These are phyloP conservation scores for Chrysosporium keratinophilum DNA, from an alignment of 2,329 filamentous ascomycete genomes.

Conservation along the genomic window DNA sequence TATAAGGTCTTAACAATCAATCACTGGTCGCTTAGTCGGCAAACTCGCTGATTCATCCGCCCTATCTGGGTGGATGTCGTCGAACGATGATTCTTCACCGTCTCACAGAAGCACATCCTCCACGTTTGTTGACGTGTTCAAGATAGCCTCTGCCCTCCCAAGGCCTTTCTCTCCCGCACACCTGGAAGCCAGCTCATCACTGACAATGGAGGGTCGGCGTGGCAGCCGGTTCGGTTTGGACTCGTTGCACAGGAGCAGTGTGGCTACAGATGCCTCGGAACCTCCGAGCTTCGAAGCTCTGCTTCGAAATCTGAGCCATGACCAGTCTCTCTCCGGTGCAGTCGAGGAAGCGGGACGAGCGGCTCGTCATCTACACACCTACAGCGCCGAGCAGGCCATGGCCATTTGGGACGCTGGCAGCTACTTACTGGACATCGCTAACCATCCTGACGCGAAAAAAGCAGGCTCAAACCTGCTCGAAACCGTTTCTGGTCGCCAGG, in stretches of 20 bases:
- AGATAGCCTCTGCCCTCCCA: slow-evolving; percentile 34
- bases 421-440: slow-evolving; percentile 29
- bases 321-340: slow-evolving; percentile 27
- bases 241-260: slow-evolving; percentile 35
- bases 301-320: slow-evolving; percentile 28
- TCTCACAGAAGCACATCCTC: slow-evolving; percentile 29
- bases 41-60: neutral
- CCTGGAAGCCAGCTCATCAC: slow-evolving; percentile 21
- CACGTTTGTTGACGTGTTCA: slow-evolving; percentile 36
- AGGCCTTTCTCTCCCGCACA: slow-evolving; percentile 30
- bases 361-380: slow-evolving; percentile 27
- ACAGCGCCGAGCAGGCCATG: slow-evolving; percentile 32
- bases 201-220: slow-evolving; percentile 27
- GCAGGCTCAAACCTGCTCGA: slow-evolving; percentile 30
- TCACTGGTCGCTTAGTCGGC: slow-evolving; percentile 9
- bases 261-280: slow-evolving; percentile 28
- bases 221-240: slow-evolving; percentile 30
- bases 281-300: slow-evolving; percentile 32
- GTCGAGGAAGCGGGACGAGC: slow-evolving; percentile 32
- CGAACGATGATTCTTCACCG: slow-evolving; percentile 33
- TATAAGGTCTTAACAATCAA: slow-evolving; percentile 3
- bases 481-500: slow-evolving; percentile 30
- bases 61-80: slow-evolving; percentile 30
- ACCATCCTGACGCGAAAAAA: slow-evolving; percentile 29
- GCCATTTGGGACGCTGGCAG: slow-evolving; percentile 32